A percentile compares a stretch with the other conserved stretches of the same genome.
Conservation (phyloP, 495 filamentous ascomycete species). For the Collariella sp. region DNA sequence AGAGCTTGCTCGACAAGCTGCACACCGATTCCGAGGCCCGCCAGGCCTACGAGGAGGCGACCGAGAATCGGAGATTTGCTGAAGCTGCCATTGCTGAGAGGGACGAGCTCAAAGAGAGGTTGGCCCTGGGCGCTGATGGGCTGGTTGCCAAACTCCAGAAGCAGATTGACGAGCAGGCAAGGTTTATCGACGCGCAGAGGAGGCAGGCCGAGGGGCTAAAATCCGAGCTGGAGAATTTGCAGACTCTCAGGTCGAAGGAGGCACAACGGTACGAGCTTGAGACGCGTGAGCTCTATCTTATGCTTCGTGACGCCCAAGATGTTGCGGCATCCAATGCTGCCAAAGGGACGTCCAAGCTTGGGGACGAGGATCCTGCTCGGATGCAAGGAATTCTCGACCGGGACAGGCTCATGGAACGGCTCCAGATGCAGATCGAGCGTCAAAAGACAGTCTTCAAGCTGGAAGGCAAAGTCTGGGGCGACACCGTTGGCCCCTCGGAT, state of each 20-base stretch:
- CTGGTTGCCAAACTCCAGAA: constrained; percentile 87
- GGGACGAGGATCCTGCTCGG: constrained; percentile 57
- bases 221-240: constrained; percentile 78
- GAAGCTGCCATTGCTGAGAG: constrained; percentile 93
- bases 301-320: constrained; percentile 96
- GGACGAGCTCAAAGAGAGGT: constrained; percentile 89
- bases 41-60: constrained; percentile 80
- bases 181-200: constrained; percentile 79
- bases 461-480: constrained; percentile 89
- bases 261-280: constrained; percentile 92
- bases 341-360: constrained; percentile 49
- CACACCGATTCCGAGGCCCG: constrained; percentile 94
- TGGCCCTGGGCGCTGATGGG: constrained; percentile 89
- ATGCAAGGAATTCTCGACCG: constrained; percentile 92
- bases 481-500: constrained; percentile 75
- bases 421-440: constrained; percentile 89
- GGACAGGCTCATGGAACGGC: constrained; percentile 79
- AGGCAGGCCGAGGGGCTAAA: constrained; percentile 82
- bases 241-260: constrained; percentile 80
- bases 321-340: constrained; percentile 80
- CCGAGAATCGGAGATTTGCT: constrained; percentile 81
- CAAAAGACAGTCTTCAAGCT: constrained; percentile 98
- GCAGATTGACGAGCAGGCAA: constrained; percentile 83
- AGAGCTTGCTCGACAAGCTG: constrained; percentile 85
- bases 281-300: constrained; percentile 92